Conservation (phyloP, 2,329 filamentous ascomycete species). For the Xylariaceae sp. region DNA sequence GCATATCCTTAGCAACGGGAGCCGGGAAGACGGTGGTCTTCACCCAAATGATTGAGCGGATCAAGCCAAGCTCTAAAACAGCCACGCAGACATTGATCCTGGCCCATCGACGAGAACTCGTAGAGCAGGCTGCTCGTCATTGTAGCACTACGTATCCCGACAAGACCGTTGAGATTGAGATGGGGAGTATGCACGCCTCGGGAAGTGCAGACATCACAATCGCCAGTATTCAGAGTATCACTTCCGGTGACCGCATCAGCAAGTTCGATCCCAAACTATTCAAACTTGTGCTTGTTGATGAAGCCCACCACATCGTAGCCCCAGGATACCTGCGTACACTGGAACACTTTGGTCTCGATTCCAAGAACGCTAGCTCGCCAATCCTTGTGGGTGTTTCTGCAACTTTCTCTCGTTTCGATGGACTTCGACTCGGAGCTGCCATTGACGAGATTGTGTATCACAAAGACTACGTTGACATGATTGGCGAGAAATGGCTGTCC, state of each 20-base stretch:
- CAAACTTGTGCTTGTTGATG: conserved; percentile 91
- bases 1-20: conserved; percentile 83
- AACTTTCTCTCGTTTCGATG: conserved; percentile 74
- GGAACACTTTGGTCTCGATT: conserved; percentile 69
- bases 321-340: conserved; percentile 73
- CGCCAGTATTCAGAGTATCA: conserved; percentile 83
- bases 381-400: conserved; percentile 88
- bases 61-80: conserved; percentile 53
- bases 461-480: conserved; percentile 67
- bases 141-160: conserved; percentile 77
- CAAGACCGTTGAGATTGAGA: conserved; percentile 84
- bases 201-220: conserved; percentile 89
- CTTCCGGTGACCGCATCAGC: conserved; percentile 68
- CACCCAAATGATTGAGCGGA: conserved; percentile 84
- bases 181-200: conserved; percentile 74
- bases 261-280: conserved; percentile 80
- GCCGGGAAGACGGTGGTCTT: conserved; percentile 95
- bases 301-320: conserved; percentile 95
- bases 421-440: conserved; percentile 73
- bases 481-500: conserved; percentile 82
- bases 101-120: conserved; percentile 87
- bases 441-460: conserved; percentile 98
- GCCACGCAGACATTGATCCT: conserved; percentile 83
- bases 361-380: conserved; percentile 52
- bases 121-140: conserved; percentile 88